Evolutionary conservation across 768 basidiomycete genomes (phyloP).

Genomic region (Rhizopogon vulgaris): DNA sequence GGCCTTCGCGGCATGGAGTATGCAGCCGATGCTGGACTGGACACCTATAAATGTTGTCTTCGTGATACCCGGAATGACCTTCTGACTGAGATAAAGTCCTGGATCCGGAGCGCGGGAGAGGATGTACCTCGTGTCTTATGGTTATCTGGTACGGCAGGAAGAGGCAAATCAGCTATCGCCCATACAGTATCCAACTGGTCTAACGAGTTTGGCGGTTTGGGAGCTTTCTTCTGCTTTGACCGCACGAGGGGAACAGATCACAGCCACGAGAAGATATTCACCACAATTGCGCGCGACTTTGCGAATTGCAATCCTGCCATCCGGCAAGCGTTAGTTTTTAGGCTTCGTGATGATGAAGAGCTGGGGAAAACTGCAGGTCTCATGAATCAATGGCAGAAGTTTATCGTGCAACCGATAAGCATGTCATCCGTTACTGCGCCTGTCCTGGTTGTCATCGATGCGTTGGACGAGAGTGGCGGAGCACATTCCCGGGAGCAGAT

Average conservation of each 20-base stretch:
- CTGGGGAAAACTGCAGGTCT: background rate
- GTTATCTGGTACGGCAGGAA: conserved; percentile 9
- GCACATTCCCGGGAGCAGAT: conserved; percentile 4
- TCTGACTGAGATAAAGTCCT: conserved; percentile 10
- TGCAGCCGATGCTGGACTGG: background rate
- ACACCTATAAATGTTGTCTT: conserved; percentile 5
- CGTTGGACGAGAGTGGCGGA: conserved; percentile 13
- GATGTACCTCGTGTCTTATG: conserved; percentile 5
- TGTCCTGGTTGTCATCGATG: conserved; percentile 22
- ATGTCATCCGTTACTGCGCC: conserved; percentile 8
- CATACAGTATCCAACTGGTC: conserved; percentile 9
- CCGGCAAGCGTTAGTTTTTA: background rate
- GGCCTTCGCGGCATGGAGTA: background rate
- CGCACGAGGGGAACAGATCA: background rate
- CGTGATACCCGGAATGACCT: conserved; percentile 8
- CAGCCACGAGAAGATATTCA: background rate
- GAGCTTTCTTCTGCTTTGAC: conserved; percentile 12
- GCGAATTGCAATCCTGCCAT: background rate
- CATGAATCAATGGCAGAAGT: conserved; percentile 9
- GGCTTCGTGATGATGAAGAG: background rate
- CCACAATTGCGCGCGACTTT: background rate
- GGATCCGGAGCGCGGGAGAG: conserved; percentile 3
- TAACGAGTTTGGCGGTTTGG: conserved; percentile 5
- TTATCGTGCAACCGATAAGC: conserved; percentile 10
- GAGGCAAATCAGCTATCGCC: conserved; percentile 16